Evolutionary conservation across 805 yeast species (phyloP).

Genomic region (Kurtzmaniella fragi): DNA sequence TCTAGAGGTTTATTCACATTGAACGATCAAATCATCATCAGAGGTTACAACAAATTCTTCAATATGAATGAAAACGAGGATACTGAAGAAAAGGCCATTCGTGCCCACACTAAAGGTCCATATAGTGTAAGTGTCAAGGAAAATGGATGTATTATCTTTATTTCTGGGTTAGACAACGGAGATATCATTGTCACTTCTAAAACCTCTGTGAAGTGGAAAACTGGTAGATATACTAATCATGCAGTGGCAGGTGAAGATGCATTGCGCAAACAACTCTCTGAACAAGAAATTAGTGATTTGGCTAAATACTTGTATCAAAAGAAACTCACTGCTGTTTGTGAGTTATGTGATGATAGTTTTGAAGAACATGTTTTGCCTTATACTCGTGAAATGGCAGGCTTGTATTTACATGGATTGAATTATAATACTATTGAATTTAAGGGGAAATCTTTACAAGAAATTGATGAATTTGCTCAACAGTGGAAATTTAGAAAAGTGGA

Average conservation of each 20-base stretch:
- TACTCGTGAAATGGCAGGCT: slow-evolving; percentile 60
- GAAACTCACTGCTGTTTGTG: slow-evolving; percentile 83
- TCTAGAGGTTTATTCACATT: slow-evolving; percentile 82
- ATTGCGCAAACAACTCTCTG: slow-evolving; percentile 49
- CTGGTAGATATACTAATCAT: slow-evolving; percentile 44
- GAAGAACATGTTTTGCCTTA: slow-evolving; percentile 92
- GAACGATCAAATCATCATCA: slow-evolving; percentile 46
- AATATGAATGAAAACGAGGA: slow-evolving; percentile 60
- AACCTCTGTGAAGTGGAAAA: slow-evolving; percentile 21
- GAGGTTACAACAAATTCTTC: slow-evolving; percentile 96
- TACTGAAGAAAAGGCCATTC: slow-evolving; percentile 48
- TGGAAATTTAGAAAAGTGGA: slow-evolving; percentile 72
- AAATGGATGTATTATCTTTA: slow-evolving; percentile 87
- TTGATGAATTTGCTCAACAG: slow-evolving; percentile 50
- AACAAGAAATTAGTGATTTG: slow-evolving; percentile 41
- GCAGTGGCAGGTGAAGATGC: slow-evolving; percentile 66
- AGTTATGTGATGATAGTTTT: slow-evolving; percentile 84
- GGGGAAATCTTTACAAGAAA: slow-evolving; percentile 61
- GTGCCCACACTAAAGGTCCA: slow-evolving; percentile 59
- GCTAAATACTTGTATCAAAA: slow-evolving; percentile 48
- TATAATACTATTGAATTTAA: slow-evolving; percentile 55
- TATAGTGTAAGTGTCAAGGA: slow-evolving; percentile 79
- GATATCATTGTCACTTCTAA: slow-evolving; percentile 74
- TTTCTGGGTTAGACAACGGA: slow-evolving; percentile 74
- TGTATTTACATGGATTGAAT: slow-evolving; percentile 88